Percentiles rank a stretch among this genome's conserved stretches.
These are phyloP conservation scores for Pythium folliculosum DNA, from an alignment of 352 stramenopile species.

Conservation along the genomic window DNA sequence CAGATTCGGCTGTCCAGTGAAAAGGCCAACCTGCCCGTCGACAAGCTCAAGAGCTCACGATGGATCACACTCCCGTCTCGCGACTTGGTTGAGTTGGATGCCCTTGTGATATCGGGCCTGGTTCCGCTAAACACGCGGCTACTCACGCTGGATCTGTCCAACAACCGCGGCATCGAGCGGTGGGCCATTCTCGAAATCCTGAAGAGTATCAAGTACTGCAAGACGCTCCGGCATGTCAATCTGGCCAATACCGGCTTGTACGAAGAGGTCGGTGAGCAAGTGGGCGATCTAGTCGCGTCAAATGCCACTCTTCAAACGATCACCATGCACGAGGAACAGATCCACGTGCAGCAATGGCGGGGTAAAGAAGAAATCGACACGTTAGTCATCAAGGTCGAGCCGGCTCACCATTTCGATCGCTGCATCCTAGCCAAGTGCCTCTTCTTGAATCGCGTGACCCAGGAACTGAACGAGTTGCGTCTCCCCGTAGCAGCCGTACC, in stretches of 20 bases:
- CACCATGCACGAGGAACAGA: conserved; percentile 45
- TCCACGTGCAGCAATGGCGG: conserved; percentile 57
- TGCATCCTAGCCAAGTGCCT: conserved; percentile 76
- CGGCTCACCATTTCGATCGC: conserved; percentile 52
- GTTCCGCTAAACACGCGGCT: conserved; percentile 56
- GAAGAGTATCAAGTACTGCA: conserved; percentile 49
- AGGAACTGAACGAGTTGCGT: conserved; percentile 57
- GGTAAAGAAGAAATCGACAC: conserved; percentile 38
- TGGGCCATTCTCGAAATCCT: conserved; percentile 58
- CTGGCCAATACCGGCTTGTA: conserved; percentile 61
- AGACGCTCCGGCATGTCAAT: conserved; percentile 53
- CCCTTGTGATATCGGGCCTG: conserved; percentile 57
- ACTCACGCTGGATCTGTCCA: conserved; percentile 64
- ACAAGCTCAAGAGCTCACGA: conserved; percentile 63
- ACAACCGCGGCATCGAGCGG: conserved; percentile 54
- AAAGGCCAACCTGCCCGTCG: conserved; percentile 48
- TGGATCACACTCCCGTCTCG: conserved; percentile 47
- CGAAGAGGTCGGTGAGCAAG: conserved; percentile 54
- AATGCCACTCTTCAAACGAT: conserved; percentile 69
- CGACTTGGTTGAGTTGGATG: conserved; percentile 59
- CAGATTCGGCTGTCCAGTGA: conserved; percentile 43
- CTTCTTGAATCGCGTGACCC: conserved; percentile 58
- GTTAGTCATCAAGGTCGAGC: conserved; percentile 34
- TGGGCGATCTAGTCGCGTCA: conserved; percentile 53
- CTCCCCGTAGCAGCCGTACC: conserved; percentile 28